Evolutionary conservation across 345 rosid species (phyloP).

Genomic region (Salix purpurea): DNA sequence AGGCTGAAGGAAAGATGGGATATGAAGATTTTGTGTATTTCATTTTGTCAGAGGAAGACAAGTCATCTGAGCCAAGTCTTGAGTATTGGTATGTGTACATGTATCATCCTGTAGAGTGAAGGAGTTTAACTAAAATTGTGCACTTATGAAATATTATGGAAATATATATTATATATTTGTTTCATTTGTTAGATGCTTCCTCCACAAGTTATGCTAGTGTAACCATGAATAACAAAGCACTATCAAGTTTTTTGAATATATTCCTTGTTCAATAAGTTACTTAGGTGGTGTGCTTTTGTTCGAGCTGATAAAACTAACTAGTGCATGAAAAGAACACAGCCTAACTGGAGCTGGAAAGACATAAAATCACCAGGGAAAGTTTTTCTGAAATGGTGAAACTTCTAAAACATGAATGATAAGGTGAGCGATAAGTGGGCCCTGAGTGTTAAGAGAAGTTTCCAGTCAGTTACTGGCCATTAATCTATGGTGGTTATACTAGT

Average conservation of each 20-base stretch:
- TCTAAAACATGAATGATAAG: not conserved
- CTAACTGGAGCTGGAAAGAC: not conserved
- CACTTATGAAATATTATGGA: not conserved
- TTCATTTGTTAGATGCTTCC: not conserved
- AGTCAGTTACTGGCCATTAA: not conserved
- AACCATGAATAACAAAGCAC: not conserved
- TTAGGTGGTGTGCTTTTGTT: not conserved
- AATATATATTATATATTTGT: not conserved
- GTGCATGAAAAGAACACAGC: not conserved
- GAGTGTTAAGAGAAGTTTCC: not conserved
- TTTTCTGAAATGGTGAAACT: not conserved
- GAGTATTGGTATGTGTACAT: conserved; percentile 65
- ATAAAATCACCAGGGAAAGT: not conserved
- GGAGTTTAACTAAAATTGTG: not conserved
- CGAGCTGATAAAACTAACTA: not conserved
- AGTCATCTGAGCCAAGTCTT: conserved; percentile 90
- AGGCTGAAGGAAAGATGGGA: conserved; percentile 85
- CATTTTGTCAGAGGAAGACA: conserved; percentile 93
- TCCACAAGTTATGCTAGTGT: not conserved
- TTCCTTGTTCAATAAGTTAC: not conserved
- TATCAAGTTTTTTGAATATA: not conserved
- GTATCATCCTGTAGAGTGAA: not conserved
- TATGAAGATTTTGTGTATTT: conserved; percentile 96
- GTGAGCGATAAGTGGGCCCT: not conserved
- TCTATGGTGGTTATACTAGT: not conserved